Evolutionary conservation across 2,329 filamentous ascomycete genomes (phyloP), one percentile per base, ranked within the genome.

Genomic region (Penicillium polonicum): DNA sequence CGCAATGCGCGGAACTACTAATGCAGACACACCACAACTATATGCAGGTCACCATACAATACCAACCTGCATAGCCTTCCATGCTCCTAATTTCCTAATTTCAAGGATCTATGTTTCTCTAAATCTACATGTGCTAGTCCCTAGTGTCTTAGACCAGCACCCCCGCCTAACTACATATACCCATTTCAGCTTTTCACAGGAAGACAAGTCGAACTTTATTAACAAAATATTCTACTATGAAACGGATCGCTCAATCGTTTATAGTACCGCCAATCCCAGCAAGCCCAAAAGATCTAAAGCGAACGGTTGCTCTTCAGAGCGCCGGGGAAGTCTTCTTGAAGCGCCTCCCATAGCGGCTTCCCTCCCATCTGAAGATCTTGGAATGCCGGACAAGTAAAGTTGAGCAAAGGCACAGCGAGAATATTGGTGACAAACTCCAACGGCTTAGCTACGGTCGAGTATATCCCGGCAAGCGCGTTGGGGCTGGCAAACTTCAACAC

Each of bases 401-500:
- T 64, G 13, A 71, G 52, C 48, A 74, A 53, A 5, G 71, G 66
- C 27, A 63, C 59, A n/a, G 60, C 51, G 23, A 76, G 52, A 3
- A 67, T 60, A n/a, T 72, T 65, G 2, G 65, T 69, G 19, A 75
- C 48, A 8, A 71, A 60, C 27, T 68, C 63, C 51, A 74, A 38
- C 2, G 71, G 70, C 9, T 56, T 61, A 2, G 70, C 65, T 17
- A 74, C 46, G 0, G 71, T 70, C 48, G 63, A 57, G 50, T 69
- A 73, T 10, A 75, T 21, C 2, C 65, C 65, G 13, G 65, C 60
- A 21, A 76, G 60, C 1, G 69, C 61, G 52, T 73, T 68, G 9
- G 74, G 74, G 29, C 70, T 69, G 29, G 68, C 64, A 6, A 68
- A 65, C 48, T 74, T 71, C 36, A 74, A 54, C 10, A 73, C 61